A percentile compares a stretch with the other conserved stretches of the same genome.
These are phyloP conservation scores for Phytophthora macrochlamydospora DNA, from an alignment of 352 stramenopile genomes.

Conservation along the genomic window DNA sequence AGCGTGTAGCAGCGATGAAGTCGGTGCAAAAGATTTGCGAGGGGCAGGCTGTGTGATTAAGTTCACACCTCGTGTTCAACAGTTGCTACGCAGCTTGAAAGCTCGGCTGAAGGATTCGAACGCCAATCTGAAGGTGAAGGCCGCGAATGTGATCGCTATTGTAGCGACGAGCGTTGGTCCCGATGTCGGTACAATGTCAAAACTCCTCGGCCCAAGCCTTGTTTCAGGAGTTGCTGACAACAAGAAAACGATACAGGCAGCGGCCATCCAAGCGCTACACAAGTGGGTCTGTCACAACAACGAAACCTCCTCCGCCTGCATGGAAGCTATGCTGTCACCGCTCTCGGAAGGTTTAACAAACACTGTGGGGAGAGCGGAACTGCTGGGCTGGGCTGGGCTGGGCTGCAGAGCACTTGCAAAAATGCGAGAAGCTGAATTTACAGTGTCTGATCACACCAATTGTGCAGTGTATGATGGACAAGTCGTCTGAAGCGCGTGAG, in stretches of 20 bases:
- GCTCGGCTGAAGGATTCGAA: conserved; percentile 85
- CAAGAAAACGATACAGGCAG: conserved; percentile 89
- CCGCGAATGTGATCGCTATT: conserved; percentile 80
- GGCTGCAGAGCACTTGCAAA: conserved; percentile 69
- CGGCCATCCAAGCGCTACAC: conserved; percentile 76
- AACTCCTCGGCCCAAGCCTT: conserved; percentile 71
- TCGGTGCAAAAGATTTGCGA: conserved; percentile 80
- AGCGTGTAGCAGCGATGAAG: conserved; percentile 82
- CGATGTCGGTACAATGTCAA: conserved; percentile 82
- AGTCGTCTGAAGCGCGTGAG: conserved; percentile 83
- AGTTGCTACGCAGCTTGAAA: conserved; percentile 78
- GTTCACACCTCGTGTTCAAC: conserved; percentile 81
- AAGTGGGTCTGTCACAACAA: conserved; percentile 87
- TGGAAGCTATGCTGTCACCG: conserved; percentile 75
- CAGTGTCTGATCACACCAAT: conserved; percentile 66
- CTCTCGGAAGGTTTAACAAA: conserved; percentile 79
- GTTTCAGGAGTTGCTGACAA: conserved; percentile 83
- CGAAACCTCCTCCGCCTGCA: conserved; percentile 58
- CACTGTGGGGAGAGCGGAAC: conserved; percentile 74
- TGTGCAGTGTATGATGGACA: conserved; percentile 85
- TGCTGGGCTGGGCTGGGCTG: conserved; percentile 84
- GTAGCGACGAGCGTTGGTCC: conserved; percentile 78
- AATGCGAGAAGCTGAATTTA: conserved; percentile 73
- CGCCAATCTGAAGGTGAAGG: conserved; percentile 88
- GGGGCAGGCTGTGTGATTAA: conserved; percentile 76